Base-by-base conservation (phyloP, 176 grass and related monocot genomes). In the Panicum miliaceum region DNA sequence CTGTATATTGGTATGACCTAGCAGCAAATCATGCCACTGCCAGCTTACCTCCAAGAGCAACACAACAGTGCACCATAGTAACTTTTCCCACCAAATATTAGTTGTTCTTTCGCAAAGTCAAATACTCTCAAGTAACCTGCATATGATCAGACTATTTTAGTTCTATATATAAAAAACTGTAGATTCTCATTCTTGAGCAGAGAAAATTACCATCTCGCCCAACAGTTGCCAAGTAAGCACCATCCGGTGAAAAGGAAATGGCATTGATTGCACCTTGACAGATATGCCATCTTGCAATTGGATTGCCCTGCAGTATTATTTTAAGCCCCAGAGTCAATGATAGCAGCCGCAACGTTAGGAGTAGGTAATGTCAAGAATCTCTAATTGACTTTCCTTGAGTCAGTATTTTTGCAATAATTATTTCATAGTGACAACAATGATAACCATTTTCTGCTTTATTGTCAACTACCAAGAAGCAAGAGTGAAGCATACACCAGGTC, bases 91-190 rank as follows among this genome's bases (percentile, higher is more conserved):
- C 97, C 97, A 79, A 99, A 99, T 89, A 94, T 67, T 85, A 99
- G 75, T 79, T 96, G 90, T 65, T 94, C 90, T 83, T 94, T 99
- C 12, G 32, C 48, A 74, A 90, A 99, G 68, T 99, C 93, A 88
- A 99, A 99, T 65, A 99, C 97, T 96, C 97, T 92, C 88, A 99
- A 86, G 88, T 88, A 99, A 87, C 97, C 91, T 99, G 81, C 84
- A 92, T 71, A 86, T 42, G 40, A 78, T 64, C 48, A 41, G n/a
- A 68, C 63, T 82, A 71, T n/a, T 56, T 88, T 64, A 83, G 65
- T 84, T 73, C 51, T 64, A 79, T 68, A 69, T 59, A 84, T 13
- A 58, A 27, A 64, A 65, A 81, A 72, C 8, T 71, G 59, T 79
- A 14, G 0, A 77, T 73, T 76, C 34, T 60, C 27, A 12, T 78